Evolutionary conservation across 2,329 filamentous ascomycete species (phyloP).

Genomic region (Colletotrichum sp.): DNA sequence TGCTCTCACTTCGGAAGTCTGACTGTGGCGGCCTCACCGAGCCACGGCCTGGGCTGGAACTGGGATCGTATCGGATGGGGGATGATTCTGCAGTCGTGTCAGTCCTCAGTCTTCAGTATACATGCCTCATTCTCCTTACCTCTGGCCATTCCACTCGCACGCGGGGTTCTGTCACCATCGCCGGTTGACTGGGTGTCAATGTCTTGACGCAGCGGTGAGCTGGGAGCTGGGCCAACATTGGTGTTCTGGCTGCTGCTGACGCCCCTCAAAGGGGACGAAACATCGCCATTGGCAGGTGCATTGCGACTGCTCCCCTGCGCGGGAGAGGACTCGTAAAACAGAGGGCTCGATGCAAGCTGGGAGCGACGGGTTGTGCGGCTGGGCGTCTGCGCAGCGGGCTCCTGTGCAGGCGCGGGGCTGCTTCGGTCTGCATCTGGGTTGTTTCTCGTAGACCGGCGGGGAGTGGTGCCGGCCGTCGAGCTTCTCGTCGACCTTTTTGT

Average conservation of each 20-base stretch:
- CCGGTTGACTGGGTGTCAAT: conserved; percentile 59
- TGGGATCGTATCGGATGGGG: conserved; percentile 88
- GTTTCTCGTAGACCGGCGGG: conserved; percentile 38
- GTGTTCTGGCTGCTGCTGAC: conserved; percentile 64
- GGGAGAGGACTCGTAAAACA: conserved; percentile 71
- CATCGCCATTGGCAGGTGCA: conserved; percentile 37
- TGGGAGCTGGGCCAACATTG: conserved; percentile 46
- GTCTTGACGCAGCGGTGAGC: conserved; percentile 65
- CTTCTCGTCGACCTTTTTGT: conserved; percentile 52
- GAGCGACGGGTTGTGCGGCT: conserved; percentile 47
- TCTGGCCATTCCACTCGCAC: conserved; percentile 67
- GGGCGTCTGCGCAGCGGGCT: conserved; percentile 43
- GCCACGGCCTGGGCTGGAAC: conserved; percentile 78
- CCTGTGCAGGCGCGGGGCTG: conserved; percentile 42
- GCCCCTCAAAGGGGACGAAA: conserved; percentile 61
- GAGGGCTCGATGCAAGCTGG: conserved; percentile 75
- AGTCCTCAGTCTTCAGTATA: not conserved
- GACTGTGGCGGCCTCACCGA: conserved; percentile 65
- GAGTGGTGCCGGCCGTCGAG: conserved; percentile 51
- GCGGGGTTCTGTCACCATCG: conserved; percentile 70
- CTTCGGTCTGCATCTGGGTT: conserved; percentile 43
- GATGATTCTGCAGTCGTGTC: conserved; percentile 73
- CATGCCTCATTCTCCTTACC: conserved; percentile 51
- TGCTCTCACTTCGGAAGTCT: conserved; percentile 82
- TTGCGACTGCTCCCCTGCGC: conserved; percentile 29